Evolutionary conservation across 768 basidiomycete genomes (phyloP).

Genomic region (Brasilioporus rufonigricans): DNA sequence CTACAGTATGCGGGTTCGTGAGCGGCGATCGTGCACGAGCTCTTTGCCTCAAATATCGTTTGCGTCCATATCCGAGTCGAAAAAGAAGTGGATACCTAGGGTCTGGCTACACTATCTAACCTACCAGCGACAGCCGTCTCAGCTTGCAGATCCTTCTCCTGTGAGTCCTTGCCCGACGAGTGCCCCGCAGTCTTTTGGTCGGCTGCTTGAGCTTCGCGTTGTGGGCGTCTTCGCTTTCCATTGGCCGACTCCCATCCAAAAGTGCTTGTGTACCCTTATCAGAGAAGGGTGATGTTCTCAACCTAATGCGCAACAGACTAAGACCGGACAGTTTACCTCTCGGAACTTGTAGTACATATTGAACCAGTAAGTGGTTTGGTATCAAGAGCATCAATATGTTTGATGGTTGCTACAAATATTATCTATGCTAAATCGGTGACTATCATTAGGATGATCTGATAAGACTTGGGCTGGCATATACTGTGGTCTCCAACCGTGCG

Average conservation of each 20-base stretch:
- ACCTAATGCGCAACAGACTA: background rate
- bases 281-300: background rate
- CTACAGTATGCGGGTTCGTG: no score
- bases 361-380: background rate
- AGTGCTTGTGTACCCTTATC: slow-evolving; percentile 60
- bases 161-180: background rate
- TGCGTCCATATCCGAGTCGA: no score
- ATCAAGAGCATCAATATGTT: background rate
- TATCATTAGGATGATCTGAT: no score
- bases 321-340: slow-evolving; percentile 37
- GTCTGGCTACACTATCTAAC: no score
- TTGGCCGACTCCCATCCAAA: slow-evolving; percentile 56
- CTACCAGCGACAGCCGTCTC: no score
- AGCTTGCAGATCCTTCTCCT: background rate
- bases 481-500: no score
- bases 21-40: no score
- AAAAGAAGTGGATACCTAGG: no score
- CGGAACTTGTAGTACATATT: slow-evolving; percentile 53
- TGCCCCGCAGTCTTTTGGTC: background rate
- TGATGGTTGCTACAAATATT: no score
- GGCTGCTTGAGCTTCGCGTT: slow-evolving; percentile 17
- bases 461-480: no score
- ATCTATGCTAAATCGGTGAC: no score
- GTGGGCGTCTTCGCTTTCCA: slow-evolving; percentile 34
- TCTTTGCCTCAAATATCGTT: no score